phyloP scores from a whole-genome alignment of 2,329 filamentous ascomycete species.

The Rugonectria rugulosa region DNA sequence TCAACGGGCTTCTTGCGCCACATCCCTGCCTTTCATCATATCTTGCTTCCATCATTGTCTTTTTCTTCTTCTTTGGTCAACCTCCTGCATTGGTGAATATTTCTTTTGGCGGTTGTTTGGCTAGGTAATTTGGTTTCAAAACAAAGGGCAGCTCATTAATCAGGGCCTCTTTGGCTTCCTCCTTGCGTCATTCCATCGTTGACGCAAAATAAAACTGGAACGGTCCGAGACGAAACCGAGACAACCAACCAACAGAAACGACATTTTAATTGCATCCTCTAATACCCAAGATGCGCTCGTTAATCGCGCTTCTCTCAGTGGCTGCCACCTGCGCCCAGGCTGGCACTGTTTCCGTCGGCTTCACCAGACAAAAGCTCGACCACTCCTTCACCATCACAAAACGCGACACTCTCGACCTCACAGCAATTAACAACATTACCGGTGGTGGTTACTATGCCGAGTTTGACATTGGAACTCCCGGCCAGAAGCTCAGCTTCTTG shows the following conservation, averaged over 20 bases:
- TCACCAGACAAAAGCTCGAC: slow-evolving; percentile 27
- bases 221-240: neutral
- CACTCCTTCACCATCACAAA: slow-evolving; percentile 29
- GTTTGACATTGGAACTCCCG: slow-evolving; percentile 65
- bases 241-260: neutral
- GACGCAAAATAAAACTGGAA: neutral
- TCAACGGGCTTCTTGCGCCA: too few relatives aligned
- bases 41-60: too few relatives aligned
- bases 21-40: too few relatives aligned
- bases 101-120: too few relatives aligned
- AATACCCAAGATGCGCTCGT: slow-evolving; percentile 23
- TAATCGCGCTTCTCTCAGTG: slow-evolving; percentile 30
- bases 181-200: too few relatives aligned
- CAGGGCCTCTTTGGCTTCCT: too few relatives aligned
- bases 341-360: slow-evolving; percentile 34
- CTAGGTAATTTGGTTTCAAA: too few relatives aligned
- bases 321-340: slow-evolving; percentile 32
- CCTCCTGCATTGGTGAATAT: too few relatives aligned
- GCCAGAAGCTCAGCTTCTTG: slow-evolving; percentile 60
- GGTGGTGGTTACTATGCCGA: slow-evolving; percentile 65
- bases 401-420: slow-evolving; percentile 44
- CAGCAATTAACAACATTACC: slow-evolving; percentile 59
- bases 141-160: neutral
- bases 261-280: neutral
- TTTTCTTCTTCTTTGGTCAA: too few relatives aligned